Conservation (phyloP, 2,329 filamentous ascomycete species). For the Xylariaceae sp. region DNA sequence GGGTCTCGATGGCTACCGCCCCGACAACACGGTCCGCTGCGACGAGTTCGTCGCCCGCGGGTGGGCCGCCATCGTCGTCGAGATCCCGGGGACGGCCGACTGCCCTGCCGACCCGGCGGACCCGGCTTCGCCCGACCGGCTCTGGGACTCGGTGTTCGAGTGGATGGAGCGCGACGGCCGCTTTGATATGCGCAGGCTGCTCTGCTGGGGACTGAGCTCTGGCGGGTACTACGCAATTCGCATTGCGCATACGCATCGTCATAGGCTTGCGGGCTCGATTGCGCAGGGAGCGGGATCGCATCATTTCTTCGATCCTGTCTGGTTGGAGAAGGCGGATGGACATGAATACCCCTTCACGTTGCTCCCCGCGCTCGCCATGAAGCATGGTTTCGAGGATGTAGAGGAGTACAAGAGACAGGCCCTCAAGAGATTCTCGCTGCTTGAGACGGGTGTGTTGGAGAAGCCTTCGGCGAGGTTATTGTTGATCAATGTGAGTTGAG, state of each 20-base stretch:
- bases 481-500: conserved; percentile 60
- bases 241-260: conserved; percentile 69
- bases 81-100: conserved; percentile 72
- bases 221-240: conserved; percentile 73
- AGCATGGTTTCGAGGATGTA: conserved; percentile 64
- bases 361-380: conserved; percentile 61
- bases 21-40: conserved; percentile 65
- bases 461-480: conserved; percentile 62
- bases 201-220: conserved; percentile 69
- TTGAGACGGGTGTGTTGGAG: conserved; percentile 64
- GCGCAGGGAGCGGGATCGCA: conserved; percentile 70
- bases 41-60: conserved; percentile 67
- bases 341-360: conserved; percentile 71
- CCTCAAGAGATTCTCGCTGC: conserved; percentile 66
- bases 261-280: conserved; percentile 58
- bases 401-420: conserved; percentile 61
- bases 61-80: conserved; percentile 66
- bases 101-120: conserved; percentile 68
- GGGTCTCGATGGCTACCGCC: conserved; percentile 67
- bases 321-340: conserved; percentile 66
- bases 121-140: conserved; percentile 62
- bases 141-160: conserved; percentile 66
- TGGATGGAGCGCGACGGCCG: conserved; percentile 57
- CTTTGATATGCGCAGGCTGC: conserved; percentile 62
- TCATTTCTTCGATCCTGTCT: conserved; percentile 63